Evolutionary conservation across 768 basidiomycete genomes (phyloP), one percentile per base, ranked within the genome.

Genomic region (Gautieria morchelliformis): DNA sequence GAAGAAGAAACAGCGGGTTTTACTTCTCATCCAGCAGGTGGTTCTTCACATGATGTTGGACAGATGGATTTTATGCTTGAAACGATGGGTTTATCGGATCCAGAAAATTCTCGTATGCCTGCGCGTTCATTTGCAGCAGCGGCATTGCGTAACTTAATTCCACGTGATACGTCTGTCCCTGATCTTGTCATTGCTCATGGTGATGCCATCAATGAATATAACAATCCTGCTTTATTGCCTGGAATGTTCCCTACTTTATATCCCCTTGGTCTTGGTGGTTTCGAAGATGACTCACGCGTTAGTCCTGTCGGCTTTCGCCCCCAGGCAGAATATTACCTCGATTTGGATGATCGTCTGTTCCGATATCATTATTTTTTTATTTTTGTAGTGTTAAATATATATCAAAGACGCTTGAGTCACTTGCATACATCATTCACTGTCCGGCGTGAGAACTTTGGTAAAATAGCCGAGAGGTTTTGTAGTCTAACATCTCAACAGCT

Each of bases 231-330:
- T 8, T 42, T 77, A n/a, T 72, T 78, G 46, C 73, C 74, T 1
- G 67, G 64, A 58, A 68, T 74, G 17, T 77, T 72, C 62, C 75
- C 76, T 2, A 72, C 73, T 0, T 53, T 78, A 0, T 77, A 70
- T 63, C 75, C 75, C 0, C 77, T 69, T 62, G 74, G 77, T 0
- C 59, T 70, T 20, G 74, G 76, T 1, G 75, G 76, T 1, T 72
- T 74, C 59, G 70, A 78, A 56, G 64, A 78, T 58, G 17, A 12
- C 1, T 20, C 41, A 7, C 45, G 72, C 0, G 19, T 1, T 1
- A 24, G 19, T 0, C 7, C 46, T 1, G 8, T 77, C 0, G 67
- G 67, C 2, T 56, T 77, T 41, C 64, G 71, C 46, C 40, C 57
- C 0, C 75, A 78, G 22, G 64, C 70, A 0, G 65, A 66, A 27